Evolutionary conservation across 202 grass and related monocot species (phyloP), one percentile per base, ranked within the genome.

Genomic region (Setaria viridis): DNA sequence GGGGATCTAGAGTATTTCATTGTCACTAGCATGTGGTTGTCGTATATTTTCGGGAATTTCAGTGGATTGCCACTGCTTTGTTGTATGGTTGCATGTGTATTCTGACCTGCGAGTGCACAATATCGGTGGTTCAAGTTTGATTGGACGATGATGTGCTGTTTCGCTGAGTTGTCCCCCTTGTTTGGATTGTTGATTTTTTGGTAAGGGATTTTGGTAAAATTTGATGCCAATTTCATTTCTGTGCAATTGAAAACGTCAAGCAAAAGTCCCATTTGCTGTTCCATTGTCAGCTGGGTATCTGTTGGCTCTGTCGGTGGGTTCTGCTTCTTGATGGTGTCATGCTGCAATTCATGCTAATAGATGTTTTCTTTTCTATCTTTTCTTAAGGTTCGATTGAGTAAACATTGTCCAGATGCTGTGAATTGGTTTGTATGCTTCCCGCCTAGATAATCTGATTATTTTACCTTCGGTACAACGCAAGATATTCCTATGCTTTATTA

Each of bases 381-480:
- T 82, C 33, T 25, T 87, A 34, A 32, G 33, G 45, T 87, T 76
- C 30, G 54, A 8, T 59, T 48, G 41, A 59, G 29, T 45, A 32
- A n/a, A 49, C 30, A 68, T n/a, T 65, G 13, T 69, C 9, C 21
- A 3, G 25, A 30, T 15, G 45, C 43, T 49, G 70, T 25, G 29
- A 55, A 49, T 58, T 75, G 14, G 60, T 43, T 43, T 20, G 3
- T 59, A 43, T 77, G n/a, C 33, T 17, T 21, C 19, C 34, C 42
- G 19, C 34, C 12, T 59, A 42, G 33, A 58, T 58, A 74, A 59
- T 39, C 6, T 21, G 33, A 29, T 69, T 25, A 43, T n/a, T 46
- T 6, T 56, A 35, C 67, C 21, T 55, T 83, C 1, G 16, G 7
- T 56, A 7, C 39, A 54, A 29, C 0, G 0, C 9, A 7, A 73